These are phyloP conservation scores for Exsudoporus frostii DNA, from an alignment of 768 basidiomycete genomes.

Conservation along the genomic window DNA sequence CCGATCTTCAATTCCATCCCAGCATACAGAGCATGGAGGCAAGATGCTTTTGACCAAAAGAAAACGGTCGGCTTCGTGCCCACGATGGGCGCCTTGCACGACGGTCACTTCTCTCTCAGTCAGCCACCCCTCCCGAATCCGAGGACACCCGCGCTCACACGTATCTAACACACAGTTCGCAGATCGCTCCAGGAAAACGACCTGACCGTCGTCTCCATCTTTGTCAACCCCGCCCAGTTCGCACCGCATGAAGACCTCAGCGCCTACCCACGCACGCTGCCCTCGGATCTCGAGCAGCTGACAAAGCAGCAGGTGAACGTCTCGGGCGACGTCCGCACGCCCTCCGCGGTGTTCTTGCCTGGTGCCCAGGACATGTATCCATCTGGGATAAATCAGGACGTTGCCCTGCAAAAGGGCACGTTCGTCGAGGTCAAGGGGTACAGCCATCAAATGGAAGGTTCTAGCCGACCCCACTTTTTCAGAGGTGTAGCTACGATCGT, in stretches of 20 bases:
- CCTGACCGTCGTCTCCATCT: constrained; percentile 88
- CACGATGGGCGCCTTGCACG: constrained; percentile 96
- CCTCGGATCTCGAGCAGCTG: constrained; percentile 67
- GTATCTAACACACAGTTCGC: constrained; percentile 50
- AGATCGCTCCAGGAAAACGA: constrained; percentile 76
- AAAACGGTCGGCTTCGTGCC: constrained; percentile 90
- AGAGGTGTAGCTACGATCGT: constrained; percentile 94
- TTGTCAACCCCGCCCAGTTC: constrained; percentile 98
- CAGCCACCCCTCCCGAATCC: constrained; percentile 31
- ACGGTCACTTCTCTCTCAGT: constrained; percentile 92
- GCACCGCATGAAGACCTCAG: constrained; percentile 92
- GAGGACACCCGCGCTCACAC: not conserved
- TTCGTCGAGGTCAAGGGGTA: constrained; percentile 93
- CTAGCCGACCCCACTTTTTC: constrained; percentile 86
- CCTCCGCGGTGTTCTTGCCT: constrained; percentile 79
- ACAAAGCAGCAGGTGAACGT: constrained; percentile 32
- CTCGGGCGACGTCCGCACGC: constrained; percentile 36
- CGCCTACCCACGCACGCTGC: constrained; percentile 86
- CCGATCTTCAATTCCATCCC: constrained; percentile 56
- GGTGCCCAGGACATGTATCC: constrained; percentile 87
- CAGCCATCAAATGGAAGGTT: constrained; percentile 90
- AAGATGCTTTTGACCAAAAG: constrained; percentile 49
- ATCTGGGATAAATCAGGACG: constrained; percentile 79
- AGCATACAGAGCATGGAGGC: constrained; percentile 72
- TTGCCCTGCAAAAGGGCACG: constrained; percentile 73